These are phyloP conservation scores for Pachysolen tannophilus DNA, from an alignment of 805 yeast species.

Conservation along the genomic window DNA sequence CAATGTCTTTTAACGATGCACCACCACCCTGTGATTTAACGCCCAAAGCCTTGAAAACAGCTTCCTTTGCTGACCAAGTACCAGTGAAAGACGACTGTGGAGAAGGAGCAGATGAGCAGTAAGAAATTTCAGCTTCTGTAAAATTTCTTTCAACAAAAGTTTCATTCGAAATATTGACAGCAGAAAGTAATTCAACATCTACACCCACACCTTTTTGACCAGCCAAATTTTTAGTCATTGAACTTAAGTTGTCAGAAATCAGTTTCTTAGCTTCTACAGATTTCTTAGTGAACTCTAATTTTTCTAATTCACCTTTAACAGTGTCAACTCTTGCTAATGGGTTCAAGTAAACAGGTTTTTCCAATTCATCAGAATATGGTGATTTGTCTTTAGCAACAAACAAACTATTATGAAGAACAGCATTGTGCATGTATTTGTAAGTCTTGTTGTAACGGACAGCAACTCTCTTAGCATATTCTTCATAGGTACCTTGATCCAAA, in stretches of 20 bases:
- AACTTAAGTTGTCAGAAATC: slow-evolving; percentile 38
- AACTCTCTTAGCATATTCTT: slow-evolving; percentile 64
- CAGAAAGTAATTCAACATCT: slow-evolving; percentile 83
- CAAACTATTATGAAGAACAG: slow-evolving; percentile 83
- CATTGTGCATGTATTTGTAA: slow-evolving; percentile 92
- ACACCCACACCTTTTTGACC: slow-evolving; percentile 81
- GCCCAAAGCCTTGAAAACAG: slow-evolving; percentile 93
- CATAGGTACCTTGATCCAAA: slow-evolving; percentile 64
- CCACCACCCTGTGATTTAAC: slow-evolving; percentile 91
- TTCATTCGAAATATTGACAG: slow-evolving; percentile 79
- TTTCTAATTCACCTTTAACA: slow-evolving; percentile 21
- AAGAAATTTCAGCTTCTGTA: slow-evolving; percentile 69
- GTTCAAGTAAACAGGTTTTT: slow-evolving; percentile 86
- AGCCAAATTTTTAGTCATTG: slow-evolving; percentile 58
- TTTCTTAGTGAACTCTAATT: slow-evolving; percentile 40
- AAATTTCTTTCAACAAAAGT: slow-evolving; percentile 91
- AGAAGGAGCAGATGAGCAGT: slow-evolving; percentile 66
- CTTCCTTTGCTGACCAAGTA: slow-evolving; percentile 99
- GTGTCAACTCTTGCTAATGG: slow-evolving; percentile 75
- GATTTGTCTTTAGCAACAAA: slow-evolving; percentile 90
- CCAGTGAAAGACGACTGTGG: slow-evolving; percentile 93
- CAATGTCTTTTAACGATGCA: slow-evolving; percentile 87
- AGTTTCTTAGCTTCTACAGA: slow-evolving; percentile 39
- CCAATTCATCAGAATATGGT: slow-evolving; percentile 86
- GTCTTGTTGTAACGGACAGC: slow-evolving; percentile 78